phyloP scores from a whole-genome alignment of 495 filamentous ascomycete species.

The Achaetomiella virescens region DNA sequence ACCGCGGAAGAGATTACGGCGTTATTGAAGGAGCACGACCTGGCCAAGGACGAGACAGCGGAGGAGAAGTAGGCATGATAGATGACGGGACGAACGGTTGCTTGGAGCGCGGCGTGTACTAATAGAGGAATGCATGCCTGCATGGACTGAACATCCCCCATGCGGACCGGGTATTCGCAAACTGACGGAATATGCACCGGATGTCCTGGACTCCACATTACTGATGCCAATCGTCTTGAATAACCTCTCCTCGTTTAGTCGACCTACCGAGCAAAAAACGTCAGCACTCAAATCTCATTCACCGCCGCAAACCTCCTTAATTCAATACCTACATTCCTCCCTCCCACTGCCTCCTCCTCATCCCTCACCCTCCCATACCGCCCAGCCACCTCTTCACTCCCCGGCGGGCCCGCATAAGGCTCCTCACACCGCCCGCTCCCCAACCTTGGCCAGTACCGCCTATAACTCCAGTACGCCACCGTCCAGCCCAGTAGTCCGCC shows the following conservation, averaged over 20 bases:
- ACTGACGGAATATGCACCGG: not conserved
- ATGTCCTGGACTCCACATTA: not conserved
- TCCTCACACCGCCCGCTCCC: constrained; percentile 43
- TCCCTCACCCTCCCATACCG: constrained; percentile 30
- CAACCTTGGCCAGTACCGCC: constrained; percentile 54
- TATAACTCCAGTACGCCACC: constrained; percentile 77
- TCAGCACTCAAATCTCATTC: constrained; percentile 20
- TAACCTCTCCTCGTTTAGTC: not conserved
- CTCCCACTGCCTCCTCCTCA: constrained; percentile 26
- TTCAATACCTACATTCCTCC: constrained; percentile 26
- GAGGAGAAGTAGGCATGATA: constrained; percentile 49
- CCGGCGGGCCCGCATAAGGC: constrained; percentile 40
- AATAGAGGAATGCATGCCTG: constrained; percentile 22
- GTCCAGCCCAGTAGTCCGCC: constrained; percentile 68
- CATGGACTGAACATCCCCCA: not conserved
- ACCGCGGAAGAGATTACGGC: constrained; percentile 93
- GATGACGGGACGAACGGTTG: not conserved
- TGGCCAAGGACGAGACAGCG: constrained; percentile 79
- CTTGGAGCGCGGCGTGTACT: constrained; percentile 27
- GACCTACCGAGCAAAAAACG: constrained; percentile 1
- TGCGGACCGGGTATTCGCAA: too few species aligned
- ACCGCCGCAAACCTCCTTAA: constrained; percentile 12
- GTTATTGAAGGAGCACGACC: constrained; percentile 86
- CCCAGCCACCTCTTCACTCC: not conserved
- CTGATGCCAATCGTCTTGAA: too few species aligned